Evolutionary conservation across 192 early-diverging fungal species (phyloP), one percentile per base, ranked within the genome.

Genomic region (Backusella mclennaniae): DNA sequence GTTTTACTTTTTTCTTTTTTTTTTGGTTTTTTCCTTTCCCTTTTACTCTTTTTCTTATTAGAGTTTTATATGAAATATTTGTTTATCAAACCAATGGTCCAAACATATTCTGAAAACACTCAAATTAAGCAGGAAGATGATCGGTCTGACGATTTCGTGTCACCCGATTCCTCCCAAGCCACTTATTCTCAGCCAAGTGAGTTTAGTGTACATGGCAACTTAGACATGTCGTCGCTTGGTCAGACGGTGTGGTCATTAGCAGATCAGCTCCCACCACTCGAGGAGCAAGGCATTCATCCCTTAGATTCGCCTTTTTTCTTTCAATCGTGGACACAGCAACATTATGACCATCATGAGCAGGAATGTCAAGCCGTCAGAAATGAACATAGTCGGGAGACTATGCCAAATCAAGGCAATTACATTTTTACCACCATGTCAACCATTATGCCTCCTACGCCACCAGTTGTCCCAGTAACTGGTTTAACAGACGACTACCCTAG

Each of bases 271-370:
- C 35, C 23, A 0, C 35, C 19, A 8, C 19, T 36, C 35, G 35
- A 17, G 6, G 35, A 23, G 33, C 68, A 38, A 41, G 8, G 4
- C 38, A 69, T 69, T 69, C 68, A 69, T 39, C 68, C 68, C 21
- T 38, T 69, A 23, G 68, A 39, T 14, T 41, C 68, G 35, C 19
- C 35, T 23, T 38, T 38, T 35, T 17, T 68, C n/a, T 38, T 69
- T 69, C 35, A 69, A 39, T 38, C 35, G n/a, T 69, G 68, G 68
- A 23, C n/a, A 38, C 68, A 69, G n/a, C 67, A 39, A 39, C 38
- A 35, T 12, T 36, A 38, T 15, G 35, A 39, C 0, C 67, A 35
- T 2, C 33, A 33, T 11, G 35, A 41, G 11, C 68, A 69, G 35
- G 17, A n/a, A 68, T 35, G 35, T 33, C 53, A 56, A 56, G 9